Conservation (phyloP, 768 basidiomycete species). For the Kondoa malvinella region DNA sequence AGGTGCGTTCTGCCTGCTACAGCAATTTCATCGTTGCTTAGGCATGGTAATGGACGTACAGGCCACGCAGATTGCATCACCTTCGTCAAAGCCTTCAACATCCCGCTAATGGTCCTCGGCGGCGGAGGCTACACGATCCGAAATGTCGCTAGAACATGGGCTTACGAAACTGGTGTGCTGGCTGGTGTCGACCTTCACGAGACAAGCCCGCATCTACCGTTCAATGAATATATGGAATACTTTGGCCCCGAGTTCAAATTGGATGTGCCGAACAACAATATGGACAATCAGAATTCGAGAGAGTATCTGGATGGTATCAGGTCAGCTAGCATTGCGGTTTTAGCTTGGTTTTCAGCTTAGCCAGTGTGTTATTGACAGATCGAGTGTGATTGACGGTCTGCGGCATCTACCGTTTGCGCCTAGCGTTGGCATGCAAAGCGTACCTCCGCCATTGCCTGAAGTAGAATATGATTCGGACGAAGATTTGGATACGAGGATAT, state of each 20-base stretch:
- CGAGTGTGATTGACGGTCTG: constrained; percentile 42
- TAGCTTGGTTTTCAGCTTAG: constrained; percentile 15
- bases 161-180: constrained; percentile 89
- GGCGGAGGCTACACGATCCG: constrained; percentile 95
- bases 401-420: constrained; percentile 54
- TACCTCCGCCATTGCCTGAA: constrained; percentile 51
- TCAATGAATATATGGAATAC: constrained; percentile 89
- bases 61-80: constrained; percentile 85
- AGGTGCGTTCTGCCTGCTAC: constrained; percentile 27
- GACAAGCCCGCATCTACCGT: constrained; percentile 58
- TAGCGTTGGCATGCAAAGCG: constrained; percentile 67
- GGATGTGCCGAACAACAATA: constrained; percentile 78
- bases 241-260: constrained; percentile 88
- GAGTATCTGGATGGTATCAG: constrained; percentile 67
- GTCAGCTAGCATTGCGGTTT: too few relatives aligned
- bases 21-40: neutral
- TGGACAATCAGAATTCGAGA: constrained; percentile 77
- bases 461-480: constrained; percentile 32
- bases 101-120: constrained; percentile 79
- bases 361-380: constrained; percentile 32
- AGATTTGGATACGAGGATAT: constrained; percentile 33
- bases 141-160: constrained; percentile 88
- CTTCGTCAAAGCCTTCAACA: constrained; percentile 60
- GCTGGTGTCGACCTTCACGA: constrained; percentile 67
- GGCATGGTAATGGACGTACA: constrained; percentile 12